Conservation (phyloP, 371 early-diverging fungal species). For the Nematocida sp. region DNA sequence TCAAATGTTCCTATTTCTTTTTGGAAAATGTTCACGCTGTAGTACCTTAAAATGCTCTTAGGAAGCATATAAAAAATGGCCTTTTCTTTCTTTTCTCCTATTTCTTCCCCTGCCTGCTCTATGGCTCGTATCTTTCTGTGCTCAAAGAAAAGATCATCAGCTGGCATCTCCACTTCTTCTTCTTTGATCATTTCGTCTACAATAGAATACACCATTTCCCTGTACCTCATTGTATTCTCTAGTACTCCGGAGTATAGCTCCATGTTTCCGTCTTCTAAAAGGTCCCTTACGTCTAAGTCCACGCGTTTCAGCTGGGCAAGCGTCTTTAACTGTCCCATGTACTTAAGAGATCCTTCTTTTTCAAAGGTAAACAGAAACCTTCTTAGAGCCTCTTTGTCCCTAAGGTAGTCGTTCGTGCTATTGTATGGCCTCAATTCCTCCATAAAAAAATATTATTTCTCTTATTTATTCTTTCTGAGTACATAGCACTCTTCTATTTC, state of each 20-base stretch:
- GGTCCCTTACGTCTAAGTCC: conserved; percentile 60
- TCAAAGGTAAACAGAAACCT: conserved; percentile 66
- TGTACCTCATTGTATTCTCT: conserved; percentile 61
- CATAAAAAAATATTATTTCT: conserved; percentile 40
- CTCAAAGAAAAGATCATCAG: conserved; percentile 64
- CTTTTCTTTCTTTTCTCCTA: conserved; percentile 60
- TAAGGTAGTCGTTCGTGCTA: conserved; percentile 49
- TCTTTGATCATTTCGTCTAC: conserved; percentile 64
- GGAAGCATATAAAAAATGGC: conserved; percentile 59
- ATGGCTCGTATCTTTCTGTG: conserved; percentile 64
- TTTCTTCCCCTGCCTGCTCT: conserved; percentile 63
- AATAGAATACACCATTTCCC: conserved; percentile 59
- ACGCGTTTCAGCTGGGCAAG: conserved; percentile 32
- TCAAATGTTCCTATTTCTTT: conserved; percentile 68
- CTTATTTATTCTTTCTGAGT: conserved; percentile 14
- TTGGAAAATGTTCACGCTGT: conserved; percentile 47
- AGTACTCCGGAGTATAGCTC: conserved; percentile 57
- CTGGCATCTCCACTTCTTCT: conserved; percentile 53
- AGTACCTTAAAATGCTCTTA: conserved; percentile 60
- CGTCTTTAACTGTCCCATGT: conserved; percentile 53
- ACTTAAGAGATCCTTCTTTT: conserved; percentile 59
- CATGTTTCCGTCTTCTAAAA: conserved; percentile 62
- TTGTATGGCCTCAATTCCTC: conserved; percentile 59
- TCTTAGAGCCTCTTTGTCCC: conserved; percentile 57
- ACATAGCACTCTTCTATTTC: conserved; percentile 20